Percentiles rank a stretch among this genome's conserved stretches.
Evolutionary conservation across 352 stramenopile species (phyloP).

Genomic region (Globisporangium recalcitrans): DNA sequence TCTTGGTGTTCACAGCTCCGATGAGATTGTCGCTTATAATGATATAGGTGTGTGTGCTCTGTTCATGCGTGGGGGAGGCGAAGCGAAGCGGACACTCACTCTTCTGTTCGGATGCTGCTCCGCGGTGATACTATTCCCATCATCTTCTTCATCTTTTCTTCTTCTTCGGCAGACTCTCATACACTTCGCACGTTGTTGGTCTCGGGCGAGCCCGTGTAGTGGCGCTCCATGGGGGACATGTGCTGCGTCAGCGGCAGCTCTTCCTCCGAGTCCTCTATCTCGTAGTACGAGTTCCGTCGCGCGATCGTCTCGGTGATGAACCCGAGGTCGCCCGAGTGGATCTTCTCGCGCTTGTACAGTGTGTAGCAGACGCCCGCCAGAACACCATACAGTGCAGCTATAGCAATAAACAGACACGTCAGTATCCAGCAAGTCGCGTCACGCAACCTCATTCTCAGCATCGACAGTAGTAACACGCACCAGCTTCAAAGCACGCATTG

Average conservation of each 20-base stretch:
- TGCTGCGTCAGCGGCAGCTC: slow-evolving; percentile 60
- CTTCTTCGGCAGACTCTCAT: slow-evolving; percentile 8
- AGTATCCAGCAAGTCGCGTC: not conserved
- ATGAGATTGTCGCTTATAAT: not conserved
- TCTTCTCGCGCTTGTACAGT: slow-evolving; percentile 51
- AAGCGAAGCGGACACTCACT: not conserved
- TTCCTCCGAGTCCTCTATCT: slow-evolving; percentile 67
- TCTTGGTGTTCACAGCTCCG: not conserved
- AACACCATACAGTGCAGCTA: slow-evolving; percentile 54
- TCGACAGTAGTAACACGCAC: slow-evolving; percentile 23
- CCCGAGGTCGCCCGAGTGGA: slow-evolving; percentile 32
- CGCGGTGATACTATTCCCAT: not conserved
- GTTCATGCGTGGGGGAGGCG: not conserved
- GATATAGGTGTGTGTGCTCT: not conserved
- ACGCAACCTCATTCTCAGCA: not conserved
- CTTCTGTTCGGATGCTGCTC: not conserved
- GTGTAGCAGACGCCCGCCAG: slow-evolving; percentile 44
- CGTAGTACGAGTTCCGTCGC: slow-evolving; percentile 47
- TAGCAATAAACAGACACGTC: not conserved
- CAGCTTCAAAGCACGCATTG: slow-evolving; percentile 73
- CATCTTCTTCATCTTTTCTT: not conserved
- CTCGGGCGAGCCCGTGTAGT: slow-evolving; percentile 18
- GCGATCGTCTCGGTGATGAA: slow-evolving; percentile 42
- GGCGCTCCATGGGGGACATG: slow-evolving; percentile 47
- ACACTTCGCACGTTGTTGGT: not conserved